These are phyloP conservation scores for Hyphodiscus sp. DNA, from an alignment of 2,329 filamentous ascomycete species.

Conservation along the genomic window DNA sequence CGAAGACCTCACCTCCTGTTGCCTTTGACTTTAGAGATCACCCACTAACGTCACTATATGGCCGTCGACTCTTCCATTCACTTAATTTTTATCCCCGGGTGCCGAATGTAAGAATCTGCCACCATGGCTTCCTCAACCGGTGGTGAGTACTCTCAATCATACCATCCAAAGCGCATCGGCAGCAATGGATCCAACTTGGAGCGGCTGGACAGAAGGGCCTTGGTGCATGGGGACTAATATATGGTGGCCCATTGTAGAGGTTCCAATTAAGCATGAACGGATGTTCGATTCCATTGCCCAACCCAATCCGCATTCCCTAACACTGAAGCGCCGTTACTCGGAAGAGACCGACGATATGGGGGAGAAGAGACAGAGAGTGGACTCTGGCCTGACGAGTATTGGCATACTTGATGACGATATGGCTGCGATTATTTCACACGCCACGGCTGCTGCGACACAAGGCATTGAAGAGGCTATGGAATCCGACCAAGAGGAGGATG, in stretches of 20 bases:
- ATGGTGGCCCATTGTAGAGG: neutral
- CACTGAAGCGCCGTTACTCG: slow-evolving; percentile 13
- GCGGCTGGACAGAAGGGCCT: neutral
- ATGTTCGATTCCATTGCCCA: slow-evolving; percentile 1
- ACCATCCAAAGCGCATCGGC: neutral
- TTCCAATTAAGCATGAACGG: slow-evolving; percentile 4
- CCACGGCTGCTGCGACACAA: slow-evolving; percentile 10
- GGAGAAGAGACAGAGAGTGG: slow-evolving; percentile 12
- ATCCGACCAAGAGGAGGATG: neutral
- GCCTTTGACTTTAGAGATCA: neutral
- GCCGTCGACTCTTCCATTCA: neutral
- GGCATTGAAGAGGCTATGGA: neutral
- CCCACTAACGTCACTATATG: neutral
- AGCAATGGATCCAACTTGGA: neutral
- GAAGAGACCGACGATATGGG: slow-evolving; percentile 6
- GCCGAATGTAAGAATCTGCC: neutral
- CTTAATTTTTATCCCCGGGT: neutral
- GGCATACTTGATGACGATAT: slow-evolving; percentile 8
- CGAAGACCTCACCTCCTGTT: neutral
- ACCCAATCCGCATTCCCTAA: neutral
- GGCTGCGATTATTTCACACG: slow-evolving; percentile 13
- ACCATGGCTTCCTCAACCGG: neutral
- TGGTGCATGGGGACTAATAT: neutral
- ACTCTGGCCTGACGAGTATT: neutral
- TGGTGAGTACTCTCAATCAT: neutral